Conservation (phyloP, 192 early-diverging fungal genomes). For the Umbelopsis vinacea region DNA sequence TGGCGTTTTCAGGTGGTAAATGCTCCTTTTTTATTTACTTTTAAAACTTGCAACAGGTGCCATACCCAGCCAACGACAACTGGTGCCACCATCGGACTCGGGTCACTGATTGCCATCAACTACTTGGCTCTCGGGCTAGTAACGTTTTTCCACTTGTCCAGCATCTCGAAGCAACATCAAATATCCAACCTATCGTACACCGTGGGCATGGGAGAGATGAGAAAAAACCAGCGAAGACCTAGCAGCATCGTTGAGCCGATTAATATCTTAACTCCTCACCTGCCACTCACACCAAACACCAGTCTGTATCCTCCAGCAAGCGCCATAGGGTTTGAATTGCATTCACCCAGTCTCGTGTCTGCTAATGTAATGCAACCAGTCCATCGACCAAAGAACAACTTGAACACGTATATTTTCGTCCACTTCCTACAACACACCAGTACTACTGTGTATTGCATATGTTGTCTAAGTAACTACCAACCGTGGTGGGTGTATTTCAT, state of each 20-base stretch:
- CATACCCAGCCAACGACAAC: constrained; percentile 14
- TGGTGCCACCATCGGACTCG: constrained; percentile 19
- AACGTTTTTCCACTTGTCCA: constrained; percentile 1
- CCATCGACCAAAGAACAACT: not conserved
- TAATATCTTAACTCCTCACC: constrained; percentile 3
- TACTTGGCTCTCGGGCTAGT: constrained; percentile 5
- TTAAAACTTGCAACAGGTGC: not conserved
- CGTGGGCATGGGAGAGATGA: not conserved
- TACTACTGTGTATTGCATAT: constrained; percentile 10
- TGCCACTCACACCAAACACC: not conserved
- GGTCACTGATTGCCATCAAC: constrained; percentile 5
- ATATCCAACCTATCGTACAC: constrained; percentile 6
- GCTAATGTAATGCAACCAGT: not conserved
- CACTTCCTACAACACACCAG: constrained; percentile 8
- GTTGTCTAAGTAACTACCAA: not conserved
- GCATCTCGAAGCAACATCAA: constrained; percentile 10
- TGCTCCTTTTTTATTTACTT: not conserved
- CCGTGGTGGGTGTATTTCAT: constrained; percentile 16
- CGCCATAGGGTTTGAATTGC: constrained; percentile 5
- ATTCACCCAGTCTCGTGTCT: not conserved
- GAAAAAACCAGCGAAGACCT: not conserved
- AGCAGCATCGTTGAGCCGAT: not conserved
- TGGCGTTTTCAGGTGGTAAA: not conserved
- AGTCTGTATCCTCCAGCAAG: no score
- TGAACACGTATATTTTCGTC: not conserved